These are phyloP conservation scores for Trametes villosa DNA, from an alignment of 768 basidiomycete genomes.

Conservation along the genomic window DNA sequence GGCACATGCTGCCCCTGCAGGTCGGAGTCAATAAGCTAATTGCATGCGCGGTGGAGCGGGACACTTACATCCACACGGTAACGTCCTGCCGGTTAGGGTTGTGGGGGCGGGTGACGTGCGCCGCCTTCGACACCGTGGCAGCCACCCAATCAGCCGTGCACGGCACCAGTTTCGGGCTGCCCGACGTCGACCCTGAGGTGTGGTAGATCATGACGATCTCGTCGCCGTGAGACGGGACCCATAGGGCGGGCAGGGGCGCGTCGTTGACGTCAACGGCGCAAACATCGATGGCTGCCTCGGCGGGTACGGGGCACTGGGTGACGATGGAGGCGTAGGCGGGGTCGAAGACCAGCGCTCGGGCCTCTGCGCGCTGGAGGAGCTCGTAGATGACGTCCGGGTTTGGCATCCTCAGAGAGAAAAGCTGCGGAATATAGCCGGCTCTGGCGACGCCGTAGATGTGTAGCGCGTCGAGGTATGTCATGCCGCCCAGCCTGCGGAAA, in stretches of 20 bases:
- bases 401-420: conserved; percentile 75
- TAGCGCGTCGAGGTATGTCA: conserved; percentile 68
- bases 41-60: conserved; percentile 23
- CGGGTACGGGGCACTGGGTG: conserved; percentile 52
- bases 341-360: conserved; percentile 68
- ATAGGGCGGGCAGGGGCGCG: conserved; percentile 49
- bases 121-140: conserved; percentile 63
- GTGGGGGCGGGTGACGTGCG: conserved; percentile 52
- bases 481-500: conserved; percentile 63
- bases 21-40: conserved; percentile 37
- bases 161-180: conserved; percentile 78
- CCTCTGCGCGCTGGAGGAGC: conserved; percentile 58
- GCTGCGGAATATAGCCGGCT: conserved; percentile 73
- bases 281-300: conserved; percentile 48
- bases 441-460: conserved; percentile 74
- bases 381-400: conserved; percentile 70
- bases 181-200: conserved; percentile 84
- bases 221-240: conserved; percentile 36
- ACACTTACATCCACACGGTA: conserved; percentile 70
- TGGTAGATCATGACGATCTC: conserved; percentile 74
- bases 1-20: conserved; percentile 80
- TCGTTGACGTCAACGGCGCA: conserved; percentile 42
- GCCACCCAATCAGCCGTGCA: conserved; percentile 71
- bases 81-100: conserved; percentile 64
- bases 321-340: conserved; percentile 53